Evolutionary conservation across 1,284 basidiomycete species (phyloP), one percentile per base, ranked within the genome.

Genomic region (Trichosporon sp.): DNA sequence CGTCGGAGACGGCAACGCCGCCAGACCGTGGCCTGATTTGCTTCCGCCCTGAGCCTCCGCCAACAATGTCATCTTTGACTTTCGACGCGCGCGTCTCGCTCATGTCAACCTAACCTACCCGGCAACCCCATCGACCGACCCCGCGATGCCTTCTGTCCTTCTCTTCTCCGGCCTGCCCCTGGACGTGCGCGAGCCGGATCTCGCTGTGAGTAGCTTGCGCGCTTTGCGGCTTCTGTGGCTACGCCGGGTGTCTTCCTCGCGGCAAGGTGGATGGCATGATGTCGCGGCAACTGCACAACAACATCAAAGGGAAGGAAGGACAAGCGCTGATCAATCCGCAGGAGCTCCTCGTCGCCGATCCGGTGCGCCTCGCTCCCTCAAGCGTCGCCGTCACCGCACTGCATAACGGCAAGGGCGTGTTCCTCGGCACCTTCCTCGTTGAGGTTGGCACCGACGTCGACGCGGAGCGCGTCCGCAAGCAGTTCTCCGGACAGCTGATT

Each of bases 81-180:
- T 63, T 63, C 59, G 32, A 37, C 59, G 59, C 59, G 59, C 59
- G 59, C 59, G 59, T 63, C 31, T n/a, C 32, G 2, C 16, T 63
- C 31, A 63, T 35, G 31, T 63, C 26, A 35, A 63, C 31, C 31
- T 6, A 16, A 6, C 8, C 59, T 11, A 8, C 43, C 26, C 26
- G 31, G n/a, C 16, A 10, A n/a, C 16, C 31, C 6, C 32, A 35
- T 4, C 31, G 26, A 26, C 26, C 26, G 16, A n/a, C 16, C n/a
- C 26, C 59, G 59, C 59, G 32, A 75, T 75, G 74, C 71, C 72
- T 37, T 70, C 74, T 14, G 65, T 70, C 61, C 74, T 83, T 63
- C 74, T 83, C 35, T 80, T 83, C 61, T 70, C 77, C 4, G 80
- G 80, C 12, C 73, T 83, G 6, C 81, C 81, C 0, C 70, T 74